Evolutionary conservation across 306 rosid species (phyloP).

Genomic region (Vigna radiata): DNA sequence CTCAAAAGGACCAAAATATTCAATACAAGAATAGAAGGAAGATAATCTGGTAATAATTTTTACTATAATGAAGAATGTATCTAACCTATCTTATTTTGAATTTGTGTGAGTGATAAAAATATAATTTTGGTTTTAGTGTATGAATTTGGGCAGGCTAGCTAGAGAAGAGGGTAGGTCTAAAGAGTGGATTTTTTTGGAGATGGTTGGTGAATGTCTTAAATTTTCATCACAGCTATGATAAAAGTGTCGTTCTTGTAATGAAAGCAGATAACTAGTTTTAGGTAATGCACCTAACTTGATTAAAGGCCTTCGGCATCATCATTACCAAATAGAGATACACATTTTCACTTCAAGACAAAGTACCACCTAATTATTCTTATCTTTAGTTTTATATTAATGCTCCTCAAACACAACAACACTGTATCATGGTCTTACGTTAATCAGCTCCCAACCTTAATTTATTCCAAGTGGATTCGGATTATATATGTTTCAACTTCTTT

Average conservation of each 20-base stretch:
- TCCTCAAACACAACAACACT: neutral
- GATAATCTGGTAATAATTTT: too few relatives aligned
- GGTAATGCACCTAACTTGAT: slow-evolving; percentile 43
- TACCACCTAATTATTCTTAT: slow-evolving; percentile 20
- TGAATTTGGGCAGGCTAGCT: neutral
- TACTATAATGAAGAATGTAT: too few relatives aligned
- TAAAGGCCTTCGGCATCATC: slow-evolving; percentile 34
- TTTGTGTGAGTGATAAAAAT: too few relatives aligned
- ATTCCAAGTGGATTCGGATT: neutral
- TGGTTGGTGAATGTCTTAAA: slow-evolving; percentile 42
- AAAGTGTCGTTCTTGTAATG: neutral
- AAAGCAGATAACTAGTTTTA: slow-evolving; percentile 28
- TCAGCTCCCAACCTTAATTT: slow-evolving; percentile 3
- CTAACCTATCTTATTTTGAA: too few relatives aligned
- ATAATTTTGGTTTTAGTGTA: slow-evolving; percentile 2
- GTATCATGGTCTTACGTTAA: neutral
- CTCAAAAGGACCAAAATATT: slow-evolving; percentile 35
- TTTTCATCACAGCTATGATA: slow-evolving; percentile 45
- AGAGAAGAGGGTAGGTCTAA: slow-evolving; percentile 18
- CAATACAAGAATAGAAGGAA: too few relatives aligned
- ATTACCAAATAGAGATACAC: slow-evolving; percentile 27
- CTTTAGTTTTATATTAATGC: slow-evolving; percentile 30
- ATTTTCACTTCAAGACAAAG: slow-evolving; percentile 8
- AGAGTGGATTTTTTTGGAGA: slow-evolving; percentile 32
- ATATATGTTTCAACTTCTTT: neutral